These are phyloP conservation scores for Psidium friedrichsthalianum DNA, from an alignment of 345 rosid species.

Conservation along the genomic window DNA sequence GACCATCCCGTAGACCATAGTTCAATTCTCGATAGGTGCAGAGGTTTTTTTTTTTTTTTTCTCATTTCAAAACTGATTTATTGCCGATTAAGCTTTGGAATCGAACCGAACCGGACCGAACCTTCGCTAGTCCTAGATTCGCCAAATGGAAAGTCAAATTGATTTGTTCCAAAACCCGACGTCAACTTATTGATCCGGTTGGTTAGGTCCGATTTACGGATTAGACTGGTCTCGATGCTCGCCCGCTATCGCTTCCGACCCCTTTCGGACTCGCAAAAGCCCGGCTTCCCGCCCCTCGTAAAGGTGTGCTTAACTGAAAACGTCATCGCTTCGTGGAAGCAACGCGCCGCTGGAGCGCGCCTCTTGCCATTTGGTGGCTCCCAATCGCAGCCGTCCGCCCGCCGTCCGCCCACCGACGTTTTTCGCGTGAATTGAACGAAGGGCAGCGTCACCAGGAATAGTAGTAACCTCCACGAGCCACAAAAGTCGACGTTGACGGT, in stretches of 20 bases:
- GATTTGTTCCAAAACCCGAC: fast-evolving
- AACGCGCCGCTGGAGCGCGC: not conserved
- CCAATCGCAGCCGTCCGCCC: not conserved
- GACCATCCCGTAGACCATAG: fast-evolving
- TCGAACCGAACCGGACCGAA: fast-evolving
- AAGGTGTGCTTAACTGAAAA: not conserved
- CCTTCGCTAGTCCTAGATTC: fast-evolving
- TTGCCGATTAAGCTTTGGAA: not conserved
- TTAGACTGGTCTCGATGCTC: fast-evolving
- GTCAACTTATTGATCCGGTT: not conserved
- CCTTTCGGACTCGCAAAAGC: not conserved
- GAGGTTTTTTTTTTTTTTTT: no score
- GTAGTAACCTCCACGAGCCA: not conserved
- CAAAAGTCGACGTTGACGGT: not conserved
- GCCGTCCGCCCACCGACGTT: not conserved
- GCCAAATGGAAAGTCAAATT: fast-evolving
- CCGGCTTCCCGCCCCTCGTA: not conserved
- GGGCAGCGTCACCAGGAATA: not conserved
- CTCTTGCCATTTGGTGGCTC: not conserved
- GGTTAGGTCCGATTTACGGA: fast-evolving
- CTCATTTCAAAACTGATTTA: not conserved
- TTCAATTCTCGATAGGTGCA: not conserved
- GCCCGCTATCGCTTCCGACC: no score
- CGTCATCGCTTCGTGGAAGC: not conserved
- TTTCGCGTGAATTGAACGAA: not conserved